Conservation (phyloP, 2,329 filamentous ascomycete species). For the Cytospora mali region DNA sequence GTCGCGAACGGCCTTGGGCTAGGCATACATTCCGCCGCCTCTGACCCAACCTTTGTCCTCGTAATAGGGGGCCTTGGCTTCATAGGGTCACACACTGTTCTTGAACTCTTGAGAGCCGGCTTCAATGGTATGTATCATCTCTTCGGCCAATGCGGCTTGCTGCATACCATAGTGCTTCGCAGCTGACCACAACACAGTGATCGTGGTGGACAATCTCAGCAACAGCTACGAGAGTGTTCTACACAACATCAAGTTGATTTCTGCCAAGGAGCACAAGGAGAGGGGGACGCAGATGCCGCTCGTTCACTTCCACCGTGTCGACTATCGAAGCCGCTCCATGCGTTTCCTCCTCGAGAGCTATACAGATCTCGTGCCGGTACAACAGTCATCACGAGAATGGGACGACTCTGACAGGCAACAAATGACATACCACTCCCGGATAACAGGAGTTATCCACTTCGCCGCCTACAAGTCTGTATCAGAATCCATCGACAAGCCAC, state of each 20-base stretch:
- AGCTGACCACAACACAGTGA: constrained; percentile 36
- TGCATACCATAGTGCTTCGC: neutral
- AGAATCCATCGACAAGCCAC: constrained; percentile 61
- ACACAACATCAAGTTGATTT: constrained; percentile 35
- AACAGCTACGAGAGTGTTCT: constrained; percentile 46
- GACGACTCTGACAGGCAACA: constrained; percentile 24
- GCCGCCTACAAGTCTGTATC: constrained; percentile 68
- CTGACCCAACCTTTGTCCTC: constrained; percentile 40
- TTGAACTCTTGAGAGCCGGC: constrained; percentile 56
- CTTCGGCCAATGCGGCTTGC: neutral
- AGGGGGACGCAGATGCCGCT: constrained; percentile 33
- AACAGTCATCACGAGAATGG: constrained; percentile 1
- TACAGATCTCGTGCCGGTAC: constrained; percentile 31
- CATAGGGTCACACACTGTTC: constrained; percentile 58
- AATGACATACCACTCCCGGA: constrained; percentile 45
- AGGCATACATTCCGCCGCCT: constrained; percentile 21
- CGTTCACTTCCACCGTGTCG: constrained; percentile 43
- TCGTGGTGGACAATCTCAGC: constrained; percentile 49
- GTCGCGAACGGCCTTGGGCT: constrained; percentile 21
- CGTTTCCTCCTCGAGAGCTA: constrained; percentile 42
- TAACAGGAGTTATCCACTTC: constrained; percentile 69
- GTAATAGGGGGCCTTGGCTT: constrained; percentile 58
- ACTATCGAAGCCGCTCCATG: constrained; percentile 43
- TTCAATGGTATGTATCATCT: constrained; percentile 43
- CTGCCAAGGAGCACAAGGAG: constrained; percentile 34